Evolutionary conservation across 345 rosid genomes (phyloP), one percentile per base, ranked within the genome.

Genomic region (Carallia brachiata): DNA sequence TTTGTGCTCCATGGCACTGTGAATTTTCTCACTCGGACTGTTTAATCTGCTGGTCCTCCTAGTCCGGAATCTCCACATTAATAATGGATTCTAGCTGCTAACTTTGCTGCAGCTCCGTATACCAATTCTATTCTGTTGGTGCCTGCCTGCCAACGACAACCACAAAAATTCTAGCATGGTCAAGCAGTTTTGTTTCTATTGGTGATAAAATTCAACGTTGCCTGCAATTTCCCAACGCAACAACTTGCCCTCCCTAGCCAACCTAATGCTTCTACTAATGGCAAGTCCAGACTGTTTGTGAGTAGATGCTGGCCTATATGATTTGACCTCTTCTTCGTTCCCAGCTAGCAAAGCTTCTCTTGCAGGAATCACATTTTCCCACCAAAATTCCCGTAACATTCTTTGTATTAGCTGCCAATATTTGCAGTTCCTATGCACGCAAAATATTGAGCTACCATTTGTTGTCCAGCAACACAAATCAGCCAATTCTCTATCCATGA

Each of bases 401-500:
- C 72, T 87, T 16, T 83, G 83, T n/a, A 92, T 89, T 31, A 90
- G 75, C 34, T 81, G 73, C 96, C 92, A 91, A 63, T 92, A 92
- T 58, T 78, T 64, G 2, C 89, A 84, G 10, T 86, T 90, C 66
- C 97, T 83, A 53, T 48, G 34, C 13, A 94, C 87, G 0, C 92
- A 90, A 32, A 94, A 90, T 8, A 90, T 82, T 7, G 93, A 76
- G 83, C 98, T 91, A 70, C 93, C 92, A 39, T 91, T 91, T 18
- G 81, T 82, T 9, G 96, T 94, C 98, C 97, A 93, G 79, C 96
- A 93, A 77, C 87, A 91, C 70, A 93, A 63, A 71, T 93, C 92
- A 0, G 90, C 88, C 96, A 97, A 91, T 28, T 89, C 96, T 66
- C 96, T 70, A 70, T 87, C 87, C 93, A 90, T 89, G 52, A 91